phyloP scores from a whole-genome alignment of 257 asterid species.

The Paulownia fortunei region DNA sequence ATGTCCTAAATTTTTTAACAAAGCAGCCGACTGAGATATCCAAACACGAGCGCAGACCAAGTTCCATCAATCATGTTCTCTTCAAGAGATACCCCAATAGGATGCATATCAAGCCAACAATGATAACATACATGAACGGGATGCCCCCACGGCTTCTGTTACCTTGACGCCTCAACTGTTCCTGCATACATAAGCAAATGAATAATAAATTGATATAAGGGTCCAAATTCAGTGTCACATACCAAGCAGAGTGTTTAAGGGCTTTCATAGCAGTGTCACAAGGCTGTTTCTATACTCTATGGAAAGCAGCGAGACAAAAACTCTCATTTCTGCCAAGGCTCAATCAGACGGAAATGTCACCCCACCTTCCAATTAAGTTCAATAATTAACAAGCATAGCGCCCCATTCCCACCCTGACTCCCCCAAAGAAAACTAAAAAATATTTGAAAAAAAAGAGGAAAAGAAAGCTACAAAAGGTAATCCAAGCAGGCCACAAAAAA shows the following conservation, averaged over 20 bases:
- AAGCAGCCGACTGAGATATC: constrained; percentile 37
- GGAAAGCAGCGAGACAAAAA: neutral
- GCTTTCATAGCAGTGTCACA: neutral
- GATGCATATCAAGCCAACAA: constrained; percentile 73
- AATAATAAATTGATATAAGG: neutral
- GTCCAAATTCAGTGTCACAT: neutral
- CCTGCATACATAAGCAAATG: constrained; percentile 49
- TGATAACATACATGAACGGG: constrained; percentile 68
- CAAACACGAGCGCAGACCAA: constrained; percentile 18
- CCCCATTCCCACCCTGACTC: neutral
- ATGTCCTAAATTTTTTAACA: constrained; percentile 44
- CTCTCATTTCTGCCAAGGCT: neutral
- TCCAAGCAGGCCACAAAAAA: neutral
- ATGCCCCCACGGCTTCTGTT: constrained; percentile 62
- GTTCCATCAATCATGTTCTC: constrained; percentile 49
- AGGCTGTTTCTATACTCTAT: neutral
- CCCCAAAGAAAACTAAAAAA: neutral
- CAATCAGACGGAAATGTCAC: neutral
- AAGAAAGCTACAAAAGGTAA: neutral
- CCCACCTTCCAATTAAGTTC: neutral
- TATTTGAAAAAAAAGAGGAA: neutral
- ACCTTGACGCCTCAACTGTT: constrained; percentile 68
- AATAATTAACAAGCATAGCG: neutral
- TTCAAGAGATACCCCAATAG: constrained; percentile 82
- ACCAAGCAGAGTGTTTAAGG: neutral